Base-by-base conservation (phyloP, 257 asterid genomes). In the Salvia rosmarinus region DNA sequence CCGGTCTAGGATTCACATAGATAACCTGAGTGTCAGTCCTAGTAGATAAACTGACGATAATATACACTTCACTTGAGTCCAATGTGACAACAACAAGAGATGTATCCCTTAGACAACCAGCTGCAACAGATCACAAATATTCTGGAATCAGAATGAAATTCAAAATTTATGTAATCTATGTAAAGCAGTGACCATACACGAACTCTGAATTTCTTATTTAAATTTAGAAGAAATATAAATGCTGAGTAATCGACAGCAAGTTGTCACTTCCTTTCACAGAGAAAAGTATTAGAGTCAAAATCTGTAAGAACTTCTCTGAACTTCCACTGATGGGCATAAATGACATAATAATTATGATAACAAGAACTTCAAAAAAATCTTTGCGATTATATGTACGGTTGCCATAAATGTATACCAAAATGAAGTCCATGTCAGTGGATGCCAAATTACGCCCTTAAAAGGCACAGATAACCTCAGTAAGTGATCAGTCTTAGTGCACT, bases 1-100 rank as follows among this genome's bases (percentile, higher is more conserved):
- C 97, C 99, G 77, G 97, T 86, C 9, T 88, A 34, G 99, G 99
- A 81, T 94, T 97, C 79, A 94, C 84, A 81, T 94, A 91, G 83
- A 94, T 88, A 82, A 88, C 96, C 85, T 94, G 99, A 46, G 96
- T 91, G 71, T 94, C 97, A 34, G 80, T 80, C 85, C 89, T 83
- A 34, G 95, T 82, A 70, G 86, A 88, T 85, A 94, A 82, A 83
- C 99, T 89, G 74, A 77, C 85, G 49, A 91, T 52, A 76, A 91
- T 85, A 79, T 91, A 94, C 58, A 91, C 97, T 88, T 94, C 99
- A 80, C 88, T 80, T 60, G 96, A 86, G 61, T 89, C 99, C 82
- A 94, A 79, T 32, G 95, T 91, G 50, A 84, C 91, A 72, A 94
- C 89, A 23, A 85, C 83, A 62, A 91, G 86, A 71, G 96, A 86